Conservation (phyloP, 805 yeast species). For the Priceomyces castillae region DNA sequence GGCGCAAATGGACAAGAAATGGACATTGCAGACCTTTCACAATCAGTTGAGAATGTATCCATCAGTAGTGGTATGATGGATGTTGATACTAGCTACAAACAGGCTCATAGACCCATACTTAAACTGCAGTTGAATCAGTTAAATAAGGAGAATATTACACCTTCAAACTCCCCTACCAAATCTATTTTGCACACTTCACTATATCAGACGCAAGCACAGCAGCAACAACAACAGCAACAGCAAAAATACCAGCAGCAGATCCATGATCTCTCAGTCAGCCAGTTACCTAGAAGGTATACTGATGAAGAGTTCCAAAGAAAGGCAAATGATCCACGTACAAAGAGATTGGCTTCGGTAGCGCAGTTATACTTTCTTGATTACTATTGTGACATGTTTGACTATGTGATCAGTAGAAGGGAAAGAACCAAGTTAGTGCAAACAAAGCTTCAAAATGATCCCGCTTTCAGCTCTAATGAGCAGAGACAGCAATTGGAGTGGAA, state of each 20-base stretch:
- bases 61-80: constrained; percentile 37
- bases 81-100: constrained; percentile 30
- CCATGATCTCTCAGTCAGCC: constrained; percentile 5
- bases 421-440: constrained; percentile 69
- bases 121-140: constrained; percentile 13
- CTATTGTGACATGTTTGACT: constrained; percentile 94
- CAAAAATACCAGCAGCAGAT: constrained; percentile 11
- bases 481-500: constrained; percentile 57
- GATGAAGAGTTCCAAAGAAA: constrained; percentile 51
- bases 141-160: constrained; percentile 39
- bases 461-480: constrained; percentile 31
- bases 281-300: constrained; percentile 16
- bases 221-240: constrained; percentile 10
- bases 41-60: constrained; percentile 43
- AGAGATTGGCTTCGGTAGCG: constrained; percentile 83
- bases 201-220: constrained; percentile 9
- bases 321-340: constrained; percentile 72
- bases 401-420: constrained; percentile 81
- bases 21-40: constrained; percentile 38
- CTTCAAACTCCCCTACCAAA: constrained; percentile 33
- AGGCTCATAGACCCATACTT: constrained; percentile 6
- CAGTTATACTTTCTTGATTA: constrained; percentile 93
- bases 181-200: constrained; percentile 35
- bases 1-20: constrained; percentile 6
- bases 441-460: constrained; percentile 52